Evolutionary conservation across 306 rosid genomes (phyloP).

Genomic region (Prunus campanulata): DNA sequence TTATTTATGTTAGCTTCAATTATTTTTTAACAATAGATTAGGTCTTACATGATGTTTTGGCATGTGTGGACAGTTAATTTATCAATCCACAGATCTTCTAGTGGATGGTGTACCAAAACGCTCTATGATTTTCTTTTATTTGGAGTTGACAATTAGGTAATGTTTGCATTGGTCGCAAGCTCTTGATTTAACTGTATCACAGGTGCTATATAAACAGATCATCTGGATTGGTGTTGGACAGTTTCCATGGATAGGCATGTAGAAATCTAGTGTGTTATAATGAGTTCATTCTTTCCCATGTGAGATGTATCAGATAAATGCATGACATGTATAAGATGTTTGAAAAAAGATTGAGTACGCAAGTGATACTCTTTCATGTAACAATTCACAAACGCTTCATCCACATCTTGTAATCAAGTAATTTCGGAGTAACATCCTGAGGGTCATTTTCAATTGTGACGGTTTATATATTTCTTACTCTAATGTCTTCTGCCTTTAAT

Average conservation of each 20-base stretch:
- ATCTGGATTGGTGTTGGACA: neutral
- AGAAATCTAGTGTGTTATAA: neutral
- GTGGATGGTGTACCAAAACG: neutral
- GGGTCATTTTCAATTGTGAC: neutral
- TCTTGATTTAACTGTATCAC: neutral
- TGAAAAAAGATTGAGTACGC: neutral
- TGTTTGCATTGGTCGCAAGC: neutral
- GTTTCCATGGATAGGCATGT: neutral
- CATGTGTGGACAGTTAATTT: neutral
- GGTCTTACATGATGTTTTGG: neutral
- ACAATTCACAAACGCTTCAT: neutral
- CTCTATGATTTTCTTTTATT: neutral
- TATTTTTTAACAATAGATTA: neutral
- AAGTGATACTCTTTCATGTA: neutral
- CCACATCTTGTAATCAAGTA: neutral
- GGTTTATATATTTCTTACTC: neutral
- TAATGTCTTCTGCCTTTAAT: constrained; percentile 2
- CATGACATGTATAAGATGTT: neutral
- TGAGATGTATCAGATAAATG: neutral
- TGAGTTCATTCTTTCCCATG: neutral
- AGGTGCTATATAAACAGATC: neutral
- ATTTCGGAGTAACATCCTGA: neutral
- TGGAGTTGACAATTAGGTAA: neutral
- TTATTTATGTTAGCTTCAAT: neutral
- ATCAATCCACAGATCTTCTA: neutral